These are phyloP conservation scores for Leccinum boreale DNA, from an alignment of 768 basidiomycete genomes.

Conservation along the genomic window DNA sequence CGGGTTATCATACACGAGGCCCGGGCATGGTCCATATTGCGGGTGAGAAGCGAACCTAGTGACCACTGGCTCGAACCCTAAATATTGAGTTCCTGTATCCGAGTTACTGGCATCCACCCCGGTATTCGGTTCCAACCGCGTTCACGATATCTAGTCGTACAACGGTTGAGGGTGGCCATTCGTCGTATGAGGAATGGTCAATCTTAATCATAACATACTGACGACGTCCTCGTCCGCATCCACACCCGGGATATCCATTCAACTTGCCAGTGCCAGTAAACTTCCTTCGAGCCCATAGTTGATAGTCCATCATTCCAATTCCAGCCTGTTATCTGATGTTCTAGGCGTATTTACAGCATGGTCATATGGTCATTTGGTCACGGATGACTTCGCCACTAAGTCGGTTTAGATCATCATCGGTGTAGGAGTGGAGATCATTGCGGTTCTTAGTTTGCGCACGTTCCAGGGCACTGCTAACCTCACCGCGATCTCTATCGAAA, in stretches of 20 bases:
- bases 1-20: neutral
- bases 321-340: neutral
- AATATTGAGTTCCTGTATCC: neutral
- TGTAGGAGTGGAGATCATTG: neutral
- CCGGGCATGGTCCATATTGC: neutral
- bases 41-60: neutral
- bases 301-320: neutral
- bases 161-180: neutral
- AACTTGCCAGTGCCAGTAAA: neutral
- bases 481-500: neutral
- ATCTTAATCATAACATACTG: no score
- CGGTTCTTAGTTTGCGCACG: neutral
- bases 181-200: neutral
- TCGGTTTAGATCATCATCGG: neutral
- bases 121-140: neutral
- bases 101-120: neutral
- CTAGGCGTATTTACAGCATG: neutral
- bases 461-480: neutral
- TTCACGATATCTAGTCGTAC: neutral
- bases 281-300: neutral
- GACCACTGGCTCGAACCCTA: neutral
- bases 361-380: neutral
- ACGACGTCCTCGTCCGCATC: neutral
- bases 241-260: neutral
- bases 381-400: neutral